These are phyloP conservation scores for Blastobotrys raffinosifermentans DNA, from an alignment of 1,139 yeast species.

Conservation along the genomic window DNA sequence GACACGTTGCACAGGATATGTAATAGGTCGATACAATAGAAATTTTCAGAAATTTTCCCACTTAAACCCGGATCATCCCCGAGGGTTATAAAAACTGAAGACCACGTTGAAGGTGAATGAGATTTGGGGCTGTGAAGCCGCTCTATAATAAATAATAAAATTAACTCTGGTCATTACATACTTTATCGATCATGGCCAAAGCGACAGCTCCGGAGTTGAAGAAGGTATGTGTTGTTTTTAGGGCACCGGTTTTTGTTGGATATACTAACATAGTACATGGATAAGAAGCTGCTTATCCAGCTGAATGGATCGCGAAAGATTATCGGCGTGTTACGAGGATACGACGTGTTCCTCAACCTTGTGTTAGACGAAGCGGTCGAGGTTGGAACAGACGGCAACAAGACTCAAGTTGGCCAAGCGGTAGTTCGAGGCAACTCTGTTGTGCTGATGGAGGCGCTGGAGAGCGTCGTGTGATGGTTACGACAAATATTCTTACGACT, in stretches of 20 bases:
- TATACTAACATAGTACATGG: slow-evolving; percentile 51
- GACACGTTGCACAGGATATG: no score
- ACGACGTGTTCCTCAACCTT: slow-evolving; percentile 69
- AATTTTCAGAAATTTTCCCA: no score
- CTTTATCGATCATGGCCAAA: no score
- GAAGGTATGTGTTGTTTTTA: slow-evolving; percentile 32
- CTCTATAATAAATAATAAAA: no score
- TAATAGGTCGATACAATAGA: no score
- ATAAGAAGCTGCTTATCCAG: slow-evolving; percentile 62
- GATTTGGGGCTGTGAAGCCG: no score
- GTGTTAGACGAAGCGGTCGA: slow-evolving; percentile 73
- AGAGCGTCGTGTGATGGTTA: slow-evolving; percentile 15
- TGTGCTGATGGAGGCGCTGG: slow-evolving; percentile 36
- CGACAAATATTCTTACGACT: no score
- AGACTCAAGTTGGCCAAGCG: slow-evolving; percentile 48
- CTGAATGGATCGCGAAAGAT: slow-evolving; percentile 71
- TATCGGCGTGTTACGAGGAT: slow-evolving; percentile 70
- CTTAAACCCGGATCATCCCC: no score
- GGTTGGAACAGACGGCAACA: slow-evolving; percentile 46
- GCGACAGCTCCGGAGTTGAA: slow-evolving; percentile 59
- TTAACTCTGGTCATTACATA: no score
- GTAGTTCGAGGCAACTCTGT: slow-evolving; percentile 43
- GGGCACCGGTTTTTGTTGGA: not conserved
- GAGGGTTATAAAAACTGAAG: no score
- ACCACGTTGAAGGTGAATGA: no score